phyloP scores from a whole-genome alignment of 768 basidiomycete species.

The Podaxis sp. region DNA sequence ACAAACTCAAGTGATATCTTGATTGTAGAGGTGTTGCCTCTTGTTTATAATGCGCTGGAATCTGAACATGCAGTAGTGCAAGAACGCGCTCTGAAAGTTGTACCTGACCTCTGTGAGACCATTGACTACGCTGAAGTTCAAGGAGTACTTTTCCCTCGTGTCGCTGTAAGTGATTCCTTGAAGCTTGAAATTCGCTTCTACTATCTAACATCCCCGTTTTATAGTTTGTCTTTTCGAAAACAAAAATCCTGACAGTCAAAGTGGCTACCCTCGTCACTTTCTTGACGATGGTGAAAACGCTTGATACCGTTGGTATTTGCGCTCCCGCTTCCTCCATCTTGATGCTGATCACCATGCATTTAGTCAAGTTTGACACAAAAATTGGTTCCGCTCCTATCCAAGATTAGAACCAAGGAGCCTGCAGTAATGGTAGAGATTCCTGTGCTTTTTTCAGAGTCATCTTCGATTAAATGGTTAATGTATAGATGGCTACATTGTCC shows the following conservation, averaged over 20 bases:
- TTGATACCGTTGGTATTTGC: constrained; percentile 63
- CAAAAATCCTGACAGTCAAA: constrained; percentile 85
- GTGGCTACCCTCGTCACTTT: constrained; percentile 85
- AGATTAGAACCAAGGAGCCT: constrained; percentile 95
- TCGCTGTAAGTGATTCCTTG: constrained; percentile 56
- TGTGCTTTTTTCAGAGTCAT: neutral
- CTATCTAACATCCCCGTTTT: neutral
- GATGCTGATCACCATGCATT: neutral
- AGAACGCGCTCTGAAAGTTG: constrained; percentile 79
- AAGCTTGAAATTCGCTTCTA: neutral
- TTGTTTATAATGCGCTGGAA: constrained; percentile 94
- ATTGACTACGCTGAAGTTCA: constrained; percentile 96
- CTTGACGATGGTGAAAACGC: constrained; percentile 80
- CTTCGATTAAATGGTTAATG: neutral
- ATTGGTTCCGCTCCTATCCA: constrained; percentile 88
- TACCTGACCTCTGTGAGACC: constrained; percentile 87
- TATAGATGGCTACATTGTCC: constrained; percentile 77
- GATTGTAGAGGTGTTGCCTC: constrained; percentile 80
- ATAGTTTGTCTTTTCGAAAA: constrained; percentile 91
- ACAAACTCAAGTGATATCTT: neutral
- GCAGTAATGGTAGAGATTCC: constrained; percentile 71
- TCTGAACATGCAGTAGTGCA: constrained; percentile 91
- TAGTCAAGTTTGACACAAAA: constrained; percentile 90
- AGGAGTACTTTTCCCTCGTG: constrained; percentile 82
- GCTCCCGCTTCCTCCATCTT: neutral